Percentiles rank a stretch among this genome's conserved stretches.
Conservation (phyloP, 305 asterid species). For the Fraxinus platypoda region DNA sequence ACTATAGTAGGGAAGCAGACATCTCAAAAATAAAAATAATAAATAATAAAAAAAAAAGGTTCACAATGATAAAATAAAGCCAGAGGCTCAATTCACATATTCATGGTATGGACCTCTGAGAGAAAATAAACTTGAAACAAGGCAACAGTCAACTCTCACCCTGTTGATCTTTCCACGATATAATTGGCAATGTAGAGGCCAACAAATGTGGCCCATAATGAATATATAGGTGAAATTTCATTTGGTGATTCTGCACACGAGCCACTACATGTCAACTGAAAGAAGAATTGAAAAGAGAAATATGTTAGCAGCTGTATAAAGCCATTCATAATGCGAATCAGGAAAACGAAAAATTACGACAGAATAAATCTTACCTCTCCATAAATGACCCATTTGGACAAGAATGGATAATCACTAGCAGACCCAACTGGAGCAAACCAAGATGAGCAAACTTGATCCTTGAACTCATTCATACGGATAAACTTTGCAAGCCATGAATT, state of each 20-base stretch:
- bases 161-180: conserved; percentile 94
- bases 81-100: neutral
- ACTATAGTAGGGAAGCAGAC: conserved; percentile 5
- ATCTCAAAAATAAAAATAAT: neutral
- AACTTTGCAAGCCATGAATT: conserved; percentile 85
- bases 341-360: conserved; percentile 8
- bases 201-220: conserved; percentile 97
- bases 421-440: conserved; percentile 99
- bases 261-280: conserved; percentile 81
- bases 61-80: neutral
- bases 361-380: conserved; percentile 69
- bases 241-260: conserved; percentile 78
- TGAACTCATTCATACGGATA: conserved; percentile 75
- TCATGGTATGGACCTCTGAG: conserved; percentile 9
- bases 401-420: conserved; percentile 91
- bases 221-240: conserved; percentile 96
- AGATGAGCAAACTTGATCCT: conserved; percentile 84
- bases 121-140: conserved; percentile 18
- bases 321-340: conserved; percentile 14
- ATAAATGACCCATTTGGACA: conserved; percentile 94
- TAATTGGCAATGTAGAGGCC: conserved; percentile 99
- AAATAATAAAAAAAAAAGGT: too few relatives aligned
- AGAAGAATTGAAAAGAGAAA: conserved; percentile 21
- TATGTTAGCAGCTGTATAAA: conserved; percentile 27
- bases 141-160: conserved; percentile 54